Evolutionary conservation across 106 monocot genomes (phyloP).

Genomic region (Dendrobium nobile): DNA sequence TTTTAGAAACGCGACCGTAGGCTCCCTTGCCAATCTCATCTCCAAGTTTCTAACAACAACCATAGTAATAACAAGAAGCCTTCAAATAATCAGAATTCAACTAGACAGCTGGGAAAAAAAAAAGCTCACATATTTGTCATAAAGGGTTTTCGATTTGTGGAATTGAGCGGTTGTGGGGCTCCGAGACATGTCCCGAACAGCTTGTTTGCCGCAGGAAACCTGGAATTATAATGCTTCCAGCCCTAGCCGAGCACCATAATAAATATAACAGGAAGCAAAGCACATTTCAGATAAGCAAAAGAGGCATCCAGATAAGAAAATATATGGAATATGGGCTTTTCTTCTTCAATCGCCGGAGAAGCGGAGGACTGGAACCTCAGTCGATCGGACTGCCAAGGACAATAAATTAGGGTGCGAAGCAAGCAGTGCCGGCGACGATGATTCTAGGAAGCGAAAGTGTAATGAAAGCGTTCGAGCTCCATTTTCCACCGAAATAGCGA

Average conservation of each 20-base stretch:
- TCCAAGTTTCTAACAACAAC: conserved; percentile 67
- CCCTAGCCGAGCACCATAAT: neutral
- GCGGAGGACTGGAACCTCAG: neutral
- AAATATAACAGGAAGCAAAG: neutral
- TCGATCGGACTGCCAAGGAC: neutral
- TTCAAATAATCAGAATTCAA: neutral
- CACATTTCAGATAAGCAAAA: neutral
- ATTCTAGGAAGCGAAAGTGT: neutral
- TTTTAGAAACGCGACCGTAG: conserved; percentile 58
- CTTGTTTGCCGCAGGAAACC: neutral
- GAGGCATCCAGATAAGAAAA: neutral
- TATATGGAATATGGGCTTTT: neutral
- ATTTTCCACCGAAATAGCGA: neutral
- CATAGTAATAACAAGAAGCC: neutral
- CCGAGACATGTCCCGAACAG: conserved; percentile 50
- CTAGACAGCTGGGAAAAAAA: neutral
- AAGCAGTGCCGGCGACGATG: neutral
- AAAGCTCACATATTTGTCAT: conserved; percentile 86
- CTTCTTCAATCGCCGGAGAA: neutral
- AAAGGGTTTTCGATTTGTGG: conserved; percentile 78
- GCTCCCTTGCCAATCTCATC: conserved; percentile 99
- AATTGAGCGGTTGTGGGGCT: conserved; percentile 51
- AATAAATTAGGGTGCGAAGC: neutral
- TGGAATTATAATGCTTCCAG: neutral
- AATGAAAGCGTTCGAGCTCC: neutral